Conservation (phyloP, 306 rosid species). For the Dalbergia cochinchinensis region DNA sequence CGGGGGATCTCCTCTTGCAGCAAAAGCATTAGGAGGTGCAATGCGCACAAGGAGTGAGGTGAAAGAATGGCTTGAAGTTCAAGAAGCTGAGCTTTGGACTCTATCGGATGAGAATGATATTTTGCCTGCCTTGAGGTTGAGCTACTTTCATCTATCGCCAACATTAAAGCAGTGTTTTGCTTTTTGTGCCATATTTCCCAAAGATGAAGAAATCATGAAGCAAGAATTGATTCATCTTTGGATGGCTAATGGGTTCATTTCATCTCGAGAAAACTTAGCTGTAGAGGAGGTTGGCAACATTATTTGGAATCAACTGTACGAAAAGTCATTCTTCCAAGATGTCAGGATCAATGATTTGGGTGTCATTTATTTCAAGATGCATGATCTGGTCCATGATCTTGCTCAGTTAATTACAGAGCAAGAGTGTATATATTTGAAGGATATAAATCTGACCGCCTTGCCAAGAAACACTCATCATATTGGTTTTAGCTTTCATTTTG, state of each 20-base stretch:
- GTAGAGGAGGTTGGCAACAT: not conserved
- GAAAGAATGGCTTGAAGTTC: conserved; percentile 19
- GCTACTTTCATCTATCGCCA: not conserved
- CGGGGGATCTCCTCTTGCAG: conserved; percentile 11
- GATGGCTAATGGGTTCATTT: not conserved
- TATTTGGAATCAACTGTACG: not conserved
- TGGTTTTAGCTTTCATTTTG: not conserved
- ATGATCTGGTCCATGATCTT: conserved; percentile 30
- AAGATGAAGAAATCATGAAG: not conserved
- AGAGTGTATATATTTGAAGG: conserved; percentile 8
- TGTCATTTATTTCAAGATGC: conserved; percentile 1
- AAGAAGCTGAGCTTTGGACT: not conserved
- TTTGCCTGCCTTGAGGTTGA: not conserved
- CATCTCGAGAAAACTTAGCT: not conserved
- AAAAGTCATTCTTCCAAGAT: not conserved
- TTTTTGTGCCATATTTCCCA: not conserved
- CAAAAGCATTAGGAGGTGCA: not conserved
- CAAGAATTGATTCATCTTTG: not conserved
- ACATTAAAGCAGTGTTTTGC: not conserved
- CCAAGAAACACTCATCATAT: conserved; percentile 20
- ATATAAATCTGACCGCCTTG: not conserved
- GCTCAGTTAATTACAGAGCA: not conserved
- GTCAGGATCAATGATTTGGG: not conserved
- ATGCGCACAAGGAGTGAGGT: not conserved
- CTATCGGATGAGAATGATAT: not conserved